Conservation (phyloP, 371 early-diverging fungal species). For the Dichotomocladium elegans region DNA sequence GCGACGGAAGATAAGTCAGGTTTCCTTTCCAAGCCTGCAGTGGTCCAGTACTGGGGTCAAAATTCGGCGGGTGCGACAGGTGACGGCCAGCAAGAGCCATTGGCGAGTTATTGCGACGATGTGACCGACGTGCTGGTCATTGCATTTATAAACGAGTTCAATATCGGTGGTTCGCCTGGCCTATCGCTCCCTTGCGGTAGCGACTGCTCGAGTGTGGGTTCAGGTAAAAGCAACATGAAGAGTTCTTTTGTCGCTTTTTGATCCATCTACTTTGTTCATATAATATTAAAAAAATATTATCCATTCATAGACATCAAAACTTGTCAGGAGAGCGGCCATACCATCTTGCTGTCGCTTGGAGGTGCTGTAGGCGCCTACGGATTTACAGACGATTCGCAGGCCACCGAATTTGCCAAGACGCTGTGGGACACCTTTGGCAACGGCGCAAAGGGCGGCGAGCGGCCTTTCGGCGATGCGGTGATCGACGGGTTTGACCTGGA, state of each 20-base stretch:
- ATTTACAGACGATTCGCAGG: slow-evolving; percentile 47
- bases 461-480: slow-evolving; percentile 59
- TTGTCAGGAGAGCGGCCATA: slow-evolving; percentile 63
- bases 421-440: slow-evolving; percentile 56
- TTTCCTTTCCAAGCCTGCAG: neutral
- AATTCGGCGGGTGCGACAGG: neutral
- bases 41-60: slow-evolving; percentile 8
- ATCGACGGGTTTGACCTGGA: slow-evolving; percentile 74
- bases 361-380: slow-evolving; percentile 66
- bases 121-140: slow-evolving; percentile 49
- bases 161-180: slow-evolving; percentile 35
- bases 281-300: neutral
- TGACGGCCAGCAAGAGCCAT: slow-evolving; percentile 26
- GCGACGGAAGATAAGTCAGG: no score
- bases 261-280: slow-evolving; percentile 16
- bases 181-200: slow-evolving; percentile 58
- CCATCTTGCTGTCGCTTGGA: slow-evolving; percentile 63
- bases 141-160: slow-evolving; percentile 58
- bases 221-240: slow-evolving; percentile 3
- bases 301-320: slow-evolving; percentile 46
- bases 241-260: slow-evolving; percentile 46
- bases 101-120: slow-evolving; percentile 56
- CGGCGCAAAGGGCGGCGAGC: slow-evolving; percentile 18
- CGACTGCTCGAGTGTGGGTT: slow-evolving; percentile 52
- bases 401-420: slow-evolving; percentile 48